Evolutionary conservation across 257 asterid genomes (phyloP).

Genomic region (Capsicum pubescens): DNA sequence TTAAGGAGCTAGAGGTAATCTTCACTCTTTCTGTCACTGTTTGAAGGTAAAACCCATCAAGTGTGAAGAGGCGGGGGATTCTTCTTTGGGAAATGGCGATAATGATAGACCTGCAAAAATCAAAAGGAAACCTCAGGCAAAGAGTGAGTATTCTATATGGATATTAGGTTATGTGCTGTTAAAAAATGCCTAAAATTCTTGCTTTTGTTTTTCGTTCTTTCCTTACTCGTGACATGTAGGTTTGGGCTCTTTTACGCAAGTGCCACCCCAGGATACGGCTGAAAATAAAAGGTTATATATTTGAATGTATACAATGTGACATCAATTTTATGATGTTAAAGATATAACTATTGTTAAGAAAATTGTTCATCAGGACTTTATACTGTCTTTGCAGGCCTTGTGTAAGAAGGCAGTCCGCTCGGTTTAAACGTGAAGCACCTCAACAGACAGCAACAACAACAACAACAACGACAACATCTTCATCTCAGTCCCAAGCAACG

Average conservation of each 20-base stretch:
- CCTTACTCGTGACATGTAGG: constrained; percentile 37
- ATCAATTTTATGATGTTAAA: background rate
- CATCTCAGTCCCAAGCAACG: background rate
- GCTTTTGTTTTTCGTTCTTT: constrained; percentile 29
- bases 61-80: constrained; percentile 34
- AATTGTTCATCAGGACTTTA: background rate
- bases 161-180: background rate
- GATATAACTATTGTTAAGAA: background rate
- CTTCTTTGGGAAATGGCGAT: constrained; percentile 36
- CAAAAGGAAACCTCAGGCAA: constrained; percentile 40
- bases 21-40: constrained; percentile 22
- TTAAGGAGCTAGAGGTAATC: constrained; percentile 29
- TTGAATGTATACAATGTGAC: constrained; percentile 5
- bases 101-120: constrained; percentile 42
- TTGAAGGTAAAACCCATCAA: constrained; percentile 42
- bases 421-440: constrained; percentile 40
- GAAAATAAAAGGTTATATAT: constrained; percentile 55
- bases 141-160: constrained; percentile 48
- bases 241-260: constrained; percentile 42
- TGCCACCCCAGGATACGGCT: constrained; percentile 40
- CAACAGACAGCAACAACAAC: background rate
- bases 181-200: background rate
- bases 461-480: background rate
- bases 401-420: constrained; percentile 64
- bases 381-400: constrained; percentile 42